Evolutionary conservation across 805 yeast species (phyloP).

Genomic region (Candida nonsorbophila): DNA sequence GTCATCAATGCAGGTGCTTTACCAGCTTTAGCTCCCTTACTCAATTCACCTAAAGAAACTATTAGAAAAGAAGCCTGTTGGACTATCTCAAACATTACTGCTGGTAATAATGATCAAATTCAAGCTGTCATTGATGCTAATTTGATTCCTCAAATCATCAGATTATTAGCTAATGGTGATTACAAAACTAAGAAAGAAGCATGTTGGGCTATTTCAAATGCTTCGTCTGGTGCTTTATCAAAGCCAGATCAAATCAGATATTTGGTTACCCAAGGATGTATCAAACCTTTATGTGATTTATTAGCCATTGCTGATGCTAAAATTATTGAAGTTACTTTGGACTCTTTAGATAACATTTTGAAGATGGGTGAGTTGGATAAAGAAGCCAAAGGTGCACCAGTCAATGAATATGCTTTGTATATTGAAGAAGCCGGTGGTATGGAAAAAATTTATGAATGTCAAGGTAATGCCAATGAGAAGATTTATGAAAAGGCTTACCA

Average conservation of each 20-base stretch:
- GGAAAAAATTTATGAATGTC: constrained; percentile 93
- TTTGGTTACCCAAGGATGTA: constrained; percentile 91
- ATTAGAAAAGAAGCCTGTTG: constrained; percentile 97
- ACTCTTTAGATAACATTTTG: constrained; percentile 88
- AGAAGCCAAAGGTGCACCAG: constrained; percentile 61
- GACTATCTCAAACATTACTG: constrained; percentile 97
- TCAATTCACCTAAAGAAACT: constrained; percentile 82
- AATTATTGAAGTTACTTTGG: constrained; percentile 91
- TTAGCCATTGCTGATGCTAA: constrained; percentile 83
- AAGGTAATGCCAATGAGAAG: constrained; percentile 84
- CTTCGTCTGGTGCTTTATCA: constrained; percentile 89
- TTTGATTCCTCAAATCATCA: constrained; percentile 84
- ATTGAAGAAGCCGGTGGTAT: constrained; percentile 98
- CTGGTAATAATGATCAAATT: constrained; percentile 92
- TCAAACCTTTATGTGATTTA: constrained; percentile 93
- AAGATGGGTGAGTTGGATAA: constrained; percentile 92
- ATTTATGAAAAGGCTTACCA: constrained; percentile 87
- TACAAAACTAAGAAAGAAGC: constrained; percentile 97
- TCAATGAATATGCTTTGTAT: constrained; percentile 83
- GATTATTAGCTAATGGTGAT: constrained; percentile 75
- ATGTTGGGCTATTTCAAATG: constrained; percentile 98
- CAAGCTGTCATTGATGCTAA: constrained; percentile 96
- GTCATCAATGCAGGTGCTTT: constrained; percentile 91
- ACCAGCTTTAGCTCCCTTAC: constrained; percentile 73
- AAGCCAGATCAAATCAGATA: constrained; percentile 93